A percentile compares a stretch with the other conserved stretches of the same genome.
These are phyloP conservation scores for Peniophora sp. DNA, from an alignment of 1,284 basidiomycete species.

Conservation along the genomic window DNA sequence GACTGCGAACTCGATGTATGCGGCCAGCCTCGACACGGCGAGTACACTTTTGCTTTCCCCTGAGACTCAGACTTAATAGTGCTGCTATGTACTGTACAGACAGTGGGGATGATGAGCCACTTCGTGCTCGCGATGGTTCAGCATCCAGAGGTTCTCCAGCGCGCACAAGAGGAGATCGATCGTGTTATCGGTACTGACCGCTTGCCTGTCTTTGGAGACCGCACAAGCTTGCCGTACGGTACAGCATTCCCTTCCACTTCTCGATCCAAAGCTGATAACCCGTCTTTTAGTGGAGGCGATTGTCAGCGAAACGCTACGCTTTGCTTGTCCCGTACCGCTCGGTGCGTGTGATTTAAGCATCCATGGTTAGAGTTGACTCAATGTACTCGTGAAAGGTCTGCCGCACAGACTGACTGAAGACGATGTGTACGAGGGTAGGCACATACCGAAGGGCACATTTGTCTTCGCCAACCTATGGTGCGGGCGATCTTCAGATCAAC, in stretches of 20 bases:
- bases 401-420: no score
- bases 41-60: no score
- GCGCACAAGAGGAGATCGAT: constrained; percentile 1
- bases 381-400: constrained; percentile 1
- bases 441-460: not conserved
- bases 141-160: not conserved
- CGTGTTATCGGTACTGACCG: not conserved
- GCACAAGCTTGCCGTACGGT: constrained; percentile 2
- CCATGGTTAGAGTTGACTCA: constrained; percentile 3
- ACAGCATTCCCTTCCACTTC: constrained; percentile 16
- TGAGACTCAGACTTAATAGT: no score
- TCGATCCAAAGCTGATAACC: constrained; percentile 20
- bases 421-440: not conserved
- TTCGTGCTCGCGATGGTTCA: not conserved
- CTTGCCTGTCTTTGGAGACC: not conserved
- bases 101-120: not conserved
- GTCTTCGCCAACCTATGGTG: not conserved
- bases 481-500: no score
- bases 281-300: constrained; percentile 2
- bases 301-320: not conserved
- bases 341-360: constrained; percentile 1
- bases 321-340: not conserved
- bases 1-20: constrained; percentile 69
- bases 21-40: constrained; percentile 53
- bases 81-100: not conserved